Conservation (phyloP, 176 grass and related monocot species). For the Ampelocalamus luodianensis region DNA sequence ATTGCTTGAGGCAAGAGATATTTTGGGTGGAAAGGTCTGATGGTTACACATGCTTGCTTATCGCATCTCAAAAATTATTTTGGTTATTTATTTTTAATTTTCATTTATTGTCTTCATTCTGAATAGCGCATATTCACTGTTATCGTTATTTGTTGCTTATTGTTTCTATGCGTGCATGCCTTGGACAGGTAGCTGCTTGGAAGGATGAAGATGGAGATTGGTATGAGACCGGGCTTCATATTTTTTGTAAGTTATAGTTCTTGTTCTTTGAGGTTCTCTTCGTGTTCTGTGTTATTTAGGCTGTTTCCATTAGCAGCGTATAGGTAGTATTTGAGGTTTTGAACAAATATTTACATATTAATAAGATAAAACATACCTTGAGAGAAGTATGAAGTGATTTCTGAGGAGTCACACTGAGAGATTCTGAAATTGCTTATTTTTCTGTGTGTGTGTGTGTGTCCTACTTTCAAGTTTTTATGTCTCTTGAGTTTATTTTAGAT, state of each 20-base stretch:
- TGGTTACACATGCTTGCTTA: conserved; percentile 27
- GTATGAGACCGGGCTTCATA: conserved; percentile 98
- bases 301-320: conserved; percentile 3
- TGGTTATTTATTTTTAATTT: conserved; percentile 1
- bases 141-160: conserved; percentile 26
- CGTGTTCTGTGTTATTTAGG: conserved; percentile 6
- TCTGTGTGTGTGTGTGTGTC: background rate
- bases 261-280: background rate
- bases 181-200: conserved; percentile 84
- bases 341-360: conserved; percentile 11
- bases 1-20: conserved; percentile 94
- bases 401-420: conserved; percentile 4
- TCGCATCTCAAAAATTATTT: conserved; percentile 11
- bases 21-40: conserved; percentile 91
- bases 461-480: background rate
- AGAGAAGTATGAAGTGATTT: conserved; percentile 7
- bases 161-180: conserved; percentile 19
- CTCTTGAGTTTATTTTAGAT: background rate
- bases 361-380: background rate
- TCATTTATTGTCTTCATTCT: conserved; percentile 9
- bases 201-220: conserved; percentile 97
- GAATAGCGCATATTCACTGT: conserved; percentile 17
- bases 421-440: conserved; percentile 11
- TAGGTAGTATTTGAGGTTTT: conserved; percentile 1
- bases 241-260: conserved; percentile 77